Evolutionary conservation across 805 yeast species (phyloP), one percentile per base, ranked within the genome.

Genomic region (Saccharomycopsis microspora): DNA sequence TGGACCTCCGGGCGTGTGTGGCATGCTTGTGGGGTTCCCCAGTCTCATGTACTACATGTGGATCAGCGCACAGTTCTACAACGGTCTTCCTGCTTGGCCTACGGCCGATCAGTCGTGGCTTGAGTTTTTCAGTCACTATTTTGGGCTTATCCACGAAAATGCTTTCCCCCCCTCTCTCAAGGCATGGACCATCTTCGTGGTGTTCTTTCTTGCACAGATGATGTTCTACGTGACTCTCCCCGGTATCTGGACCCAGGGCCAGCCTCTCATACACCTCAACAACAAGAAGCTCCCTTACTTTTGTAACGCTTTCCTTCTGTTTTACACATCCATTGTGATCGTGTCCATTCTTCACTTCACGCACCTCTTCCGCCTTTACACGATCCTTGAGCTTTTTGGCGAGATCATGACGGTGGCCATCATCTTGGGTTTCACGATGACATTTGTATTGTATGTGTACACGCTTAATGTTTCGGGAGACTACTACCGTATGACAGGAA

Each of bases 11-110:
- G 98, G 98, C 49, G 96, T 87, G 43, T 49, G 81, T 27, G 90
- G 89, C 5, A 90, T 93, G 97, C 77, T 90, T 80, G 61, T 77
- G 41, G 95, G 95, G 3, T 93, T 93, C 68, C 98, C 98, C 5
- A 60, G 82, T 42, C 71, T 93, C 60, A 93, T 93, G 98, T 86
- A 82, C 73, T 93, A 93, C 67, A 83, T 93, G 93, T 90, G 96
- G 94, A 80, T 90, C 47, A 75, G 87, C 58, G 90, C 93, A 45
- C 75, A 76, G 53, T 88, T 82, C 63, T 86, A 87, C 65, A 69
- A 69, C 54, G 96, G 96, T 1, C 59, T 68, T 43, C 72, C 85
- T 32, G 87, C 95, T 29, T 66, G 71, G 63, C 96, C 96, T 3
- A 60, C 62, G 0, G 70, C 62, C 3, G 78, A 68, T 44, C 78